Conservation (phyloP, 768 basidiomycete species). For the Tulasnella sp. region DNA sequence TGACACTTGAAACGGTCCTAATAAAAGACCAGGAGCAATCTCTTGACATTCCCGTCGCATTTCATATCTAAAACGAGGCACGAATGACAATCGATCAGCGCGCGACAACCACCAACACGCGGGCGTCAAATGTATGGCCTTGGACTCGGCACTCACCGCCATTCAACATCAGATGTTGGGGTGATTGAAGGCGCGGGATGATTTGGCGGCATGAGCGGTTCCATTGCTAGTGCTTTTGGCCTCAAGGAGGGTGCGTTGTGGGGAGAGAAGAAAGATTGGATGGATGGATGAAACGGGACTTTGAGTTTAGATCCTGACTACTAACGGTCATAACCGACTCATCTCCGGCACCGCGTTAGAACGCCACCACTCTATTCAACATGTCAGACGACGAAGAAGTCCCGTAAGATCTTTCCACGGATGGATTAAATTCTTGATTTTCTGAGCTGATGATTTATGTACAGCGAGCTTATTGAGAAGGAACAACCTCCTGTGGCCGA, state of each 20-base stretch:
- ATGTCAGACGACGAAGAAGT: constrained; percentile 42
- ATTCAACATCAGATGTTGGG: constrained; percentile 59
- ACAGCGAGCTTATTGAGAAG: constrained; percentile 27
- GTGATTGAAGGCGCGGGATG: neutral
- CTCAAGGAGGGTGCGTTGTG: neutral
- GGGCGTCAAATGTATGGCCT: neutral
- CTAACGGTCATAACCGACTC: neutral
- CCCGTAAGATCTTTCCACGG: constrained; percentile 34
- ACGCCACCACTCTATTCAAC: neutral
- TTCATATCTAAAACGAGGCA: constrained; percentile 53
- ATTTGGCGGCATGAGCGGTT: neutral
- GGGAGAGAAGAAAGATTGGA: neutral
- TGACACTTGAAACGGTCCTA: constrained; percentile 83
- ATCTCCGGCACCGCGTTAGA: no score
- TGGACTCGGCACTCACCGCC: constrained; percentile 43
- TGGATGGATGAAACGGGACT: neutral
- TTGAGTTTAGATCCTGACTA: constrained; percentile 1
- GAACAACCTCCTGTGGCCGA: neutral
- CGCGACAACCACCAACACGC: neutral
- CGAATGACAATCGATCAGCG: constrained; percentile 6
- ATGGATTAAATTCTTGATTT: neutral
- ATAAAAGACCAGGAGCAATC: constrained; percentile 68
- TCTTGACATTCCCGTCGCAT: constrained; percentile 95
- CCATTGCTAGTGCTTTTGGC: neutral
- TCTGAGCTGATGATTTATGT: neutral